Conservation (phyloP, 441 rosid species). For the Arabidopsis lyrata region DNA sequence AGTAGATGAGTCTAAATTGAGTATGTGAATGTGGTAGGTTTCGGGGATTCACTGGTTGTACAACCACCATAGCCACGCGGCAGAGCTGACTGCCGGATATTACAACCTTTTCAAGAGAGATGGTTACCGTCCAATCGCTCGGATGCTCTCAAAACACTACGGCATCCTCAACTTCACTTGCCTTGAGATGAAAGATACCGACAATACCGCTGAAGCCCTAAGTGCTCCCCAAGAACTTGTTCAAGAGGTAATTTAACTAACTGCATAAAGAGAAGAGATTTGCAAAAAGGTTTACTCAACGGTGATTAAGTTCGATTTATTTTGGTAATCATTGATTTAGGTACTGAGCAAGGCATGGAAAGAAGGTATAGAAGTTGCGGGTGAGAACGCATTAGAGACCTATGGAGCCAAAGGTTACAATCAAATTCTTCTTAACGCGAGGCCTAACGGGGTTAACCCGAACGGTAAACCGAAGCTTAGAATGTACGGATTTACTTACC, state of each 20-base stretch:
- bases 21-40: slow-evolving; percentile 52
- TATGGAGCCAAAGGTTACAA: slow-evolving; percentile 72
- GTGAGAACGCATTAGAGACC: slow-evolving; percentile 81
- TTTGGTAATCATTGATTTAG: slow-evolving; percentile 41
- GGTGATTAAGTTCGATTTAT: not conserved
- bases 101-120: slow-evolving; percentile 72
- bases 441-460: slow-evolving; percentile 72
- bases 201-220: slow-evolving; percentile 58
- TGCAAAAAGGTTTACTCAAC: not conserved
- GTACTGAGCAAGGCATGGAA: slow-evolving; percentile 76
- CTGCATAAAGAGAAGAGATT: not conserved
- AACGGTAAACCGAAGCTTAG: slow-evolving; percentile 57
- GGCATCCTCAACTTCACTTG: slow-evolving; percentile 80
- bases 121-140: slow-evolving; percentile 77
- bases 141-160: slow-evolving; percentile 76
- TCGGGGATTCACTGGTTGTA: slow-evolving; percentile 92
- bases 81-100: slow-evolving; percentile 85
- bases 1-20: slow-evolving; percentile 10
- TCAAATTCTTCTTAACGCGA: slow-evolving; percentile 77
- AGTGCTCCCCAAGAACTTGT: slow-evolving; percentile 82
- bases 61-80: slow-evolving; percentile 68
- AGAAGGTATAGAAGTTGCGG: slow-evolving; percentile 76
- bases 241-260: slow-evolving; percentile 53
- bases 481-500: slow-evolving; percentile 76
- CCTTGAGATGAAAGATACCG: slow-evolving; percentile 79